phyloP scores from a whole-genome alignment of 176 grass and related monocot species.

The Rhipidocladum racemiflorum region DNA sequence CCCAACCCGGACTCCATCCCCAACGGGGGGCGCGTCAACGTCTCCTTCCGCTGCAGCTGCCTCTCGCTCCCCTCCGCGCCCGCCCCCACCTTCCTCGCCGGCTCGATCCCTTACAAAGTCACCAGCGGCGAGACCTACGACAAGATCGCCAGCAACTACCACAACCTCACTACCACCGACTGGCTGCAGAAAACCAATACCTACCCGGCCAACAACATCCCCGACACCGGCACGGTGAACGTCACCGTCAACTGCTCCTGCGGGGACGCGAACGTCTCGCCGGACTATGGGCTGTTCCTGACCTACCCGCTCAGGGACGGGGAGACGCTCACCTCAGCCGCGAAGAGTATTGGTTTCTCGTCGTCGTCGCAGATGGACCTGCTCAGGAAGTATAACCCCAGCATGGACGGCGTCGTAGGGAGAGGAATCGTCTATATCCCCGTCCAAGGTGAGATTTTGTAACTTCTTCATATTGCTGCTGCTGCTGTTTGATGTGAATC shows the following conservation, averaged over 20 bases:
- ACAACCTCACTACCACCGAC: constrained; percentile 53
- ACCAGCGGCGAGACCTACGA: background rate
- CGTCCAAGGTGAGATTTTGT: constrained; percentile 38
- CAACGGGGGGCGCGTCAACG: background rate
- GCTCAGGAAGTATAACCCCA: constrained; percentile 58
- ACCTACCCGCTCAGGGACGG: constrained; percentile 48
- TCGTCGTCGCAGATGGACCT: constrained; percentile 29
- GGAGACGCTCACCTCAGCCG: constrained; percentile 54
- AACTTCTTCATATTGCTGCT: background rate
- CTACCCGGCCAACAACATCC: constrained; percentile 44
- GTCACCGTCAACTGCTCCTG: constrained; percentile 82
- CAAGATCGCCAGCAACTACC: background rate
- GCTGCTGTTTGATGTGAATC: background rate
- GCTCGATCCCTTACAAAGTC: constrained; percentile 21
- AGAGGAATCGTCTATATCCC: constrained; percentile 60
- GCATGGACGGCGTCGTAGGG: constrained; percentile 33
- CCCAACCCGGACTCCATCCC: constrained; percentile 11
- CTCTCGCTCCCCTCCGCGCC: background rate
- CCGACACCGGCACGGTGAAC: constrained; percentile 22
- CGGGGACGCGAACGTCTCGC: constrained; percentile 40
- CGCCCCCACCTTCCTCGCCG: constrained; percentile 19
- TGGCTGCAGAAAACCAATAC: constrained; percentile 50
- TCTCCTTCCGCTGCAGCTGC: constrained; percentile 31
- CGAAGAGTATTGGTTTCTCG: constrained; percentile 11
- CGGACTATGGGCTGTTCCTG: constrained; percentile 64